Percentiles rank a stretch among this genome's conserved stretches.
phyloP scores from a whole-genome alignment of 2,329 filamentous ascomycete species.

The Claviceps lovelessii region DNA sequence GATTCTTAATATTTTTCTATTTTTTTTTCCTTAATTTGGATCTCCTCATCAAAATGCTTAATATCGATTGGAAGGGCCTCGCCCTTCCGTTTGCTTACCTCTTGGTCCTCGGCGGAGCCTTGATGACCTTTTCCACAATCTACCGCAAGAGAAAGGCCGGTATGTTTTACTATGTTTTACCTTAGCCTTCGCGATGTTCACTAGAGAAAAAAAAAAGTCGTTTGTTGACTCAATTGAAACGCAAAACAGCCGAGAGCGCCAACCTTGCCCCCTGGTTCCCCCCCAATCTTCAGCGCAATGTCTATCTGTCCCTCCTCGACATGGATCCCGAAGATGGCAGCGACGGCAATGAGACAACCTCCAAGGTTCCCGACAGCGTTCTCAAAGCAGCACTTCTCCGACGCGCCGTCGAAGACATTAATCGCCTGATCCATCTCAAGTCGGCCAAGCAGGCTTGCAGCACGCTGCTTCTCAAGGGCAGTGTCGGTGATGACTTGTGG shows the following conservation, averaged over 20 bases:
- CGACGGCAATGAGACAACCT: conserved; percentile 49
- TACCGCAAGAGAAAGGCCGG: conserved; percentile 85
- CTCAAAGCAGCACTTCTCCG: conserved; percentile 78
- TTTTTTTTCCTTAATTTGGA: too few species aligned
- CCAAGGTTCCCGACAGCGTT: conserved; percentile 65
- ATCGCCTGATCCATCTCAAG: conserved; percentile 77
- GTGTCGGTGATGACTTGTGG: conserved; percentile 91
- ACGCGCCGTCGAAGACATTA: conserved; percentile 84
- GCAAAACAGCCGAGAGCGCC: conserved; percentile 51
- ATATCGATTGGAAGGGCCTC: conserved; percentile 68
- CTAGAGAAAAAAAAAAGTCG: neutral
- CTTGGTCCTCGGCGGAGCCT: conserved; percentile 68
- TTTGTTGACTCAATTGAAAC: neutral
- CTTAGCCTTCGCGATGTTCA: too few species aligned
- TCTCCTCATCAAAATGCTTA: conserved; percentile 5
- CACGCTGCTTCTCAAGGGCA: conserved; percentile 71
- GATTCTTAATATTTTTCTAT: neutral
- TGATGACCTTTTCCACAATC: conserved; percentile 82
- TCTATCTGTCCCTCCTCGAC: conserved; percentile 87
- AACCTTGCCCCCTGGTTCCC: conserved; percentile 92
- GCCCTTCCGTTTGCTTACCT: conserved; percentile 82
- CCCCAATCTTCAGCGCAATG: conserved; percentile 76
- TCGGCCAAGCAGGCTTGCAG: conserved; percentile 78
- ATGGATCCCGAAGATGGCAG: conserved; percentile 47
- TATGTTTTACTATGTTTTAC: conserved; percentile 24